Conservation (phyloP, 2,329 filamentous ascomycete genomes). For the Pseudogymnoascus verrucosus region DNA sequence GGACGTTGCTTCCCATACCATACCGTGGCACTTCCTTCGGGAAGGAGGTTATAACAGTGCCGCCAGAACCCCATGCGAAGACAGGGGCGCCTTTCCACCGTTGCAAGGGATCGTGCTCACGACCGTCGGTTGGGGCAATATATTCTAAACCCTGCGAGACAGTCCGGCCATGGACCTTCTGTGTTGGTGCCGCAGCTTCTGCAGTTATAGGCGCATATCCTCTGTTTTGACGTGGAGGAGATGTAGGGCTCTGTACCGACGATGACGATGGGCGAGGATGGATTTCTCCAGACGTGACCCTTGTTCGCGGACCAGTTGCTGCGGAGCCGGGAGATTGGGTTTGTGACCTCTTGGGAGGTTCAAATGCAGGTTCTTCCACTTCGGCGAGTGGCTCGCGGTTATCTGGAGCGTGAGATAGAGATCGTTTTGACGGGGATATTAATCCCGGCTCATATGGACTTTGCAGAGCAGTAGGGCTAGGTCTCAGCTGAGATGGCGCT, state of each 20-base stretch:
- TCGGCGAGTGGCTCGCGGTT: constrained; percentile 14
- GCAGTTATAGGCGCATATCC: constrained; percentile 12
- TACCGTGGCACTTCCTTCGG: constrained; percentile 86
- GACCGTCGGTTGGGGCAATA: constrained; percentile 55
- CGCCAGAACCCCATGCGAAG: constrained; percentile 82
- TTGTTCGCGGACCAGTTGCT: constrained; percentile 41
- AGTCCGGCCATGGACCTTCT: constrained; percentile 37
- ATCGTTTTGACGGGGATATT: constrained; percentile 49
- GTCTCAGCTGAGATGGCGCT: constrained; percentile 41
- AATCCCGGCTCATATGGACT: constrained; percentile 33
- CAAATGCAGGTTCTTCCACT: constrained; percentile 23
- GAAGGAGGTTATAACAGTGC: constrained; percentile 73
- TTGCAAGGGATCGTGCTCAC: constrained; percentile 68
- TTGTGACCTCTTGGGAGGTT: constrained; percentile 46
- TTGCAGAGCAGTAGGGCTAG: constrained; percentile 13
- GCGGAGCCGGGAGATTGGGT: constrained; percentile 53
- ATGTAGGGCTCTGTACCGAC: constrained; percentile 33
- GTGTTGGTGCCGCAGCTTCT: constrained; percentile 11
- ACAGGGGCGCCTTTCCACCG: constrained; percentile 87
- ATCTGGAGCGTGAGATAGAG: constrained; percentile 32
- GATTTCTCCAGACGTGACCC: neutral
- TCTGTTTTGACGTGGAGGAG: constrained; percentile 15
- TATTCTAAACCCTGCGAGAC: constrained; percentile 50
- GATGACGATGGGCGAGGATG: constrained; percentile 37
- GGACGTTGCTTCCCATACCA: constrained; percentile 56